A percentile compares a stretch with the other conserved stretches of the same genome.
phyloP scores from a whole-genome alignment of 164 flowering plant species.

The Aristolochia californica region DNA sequence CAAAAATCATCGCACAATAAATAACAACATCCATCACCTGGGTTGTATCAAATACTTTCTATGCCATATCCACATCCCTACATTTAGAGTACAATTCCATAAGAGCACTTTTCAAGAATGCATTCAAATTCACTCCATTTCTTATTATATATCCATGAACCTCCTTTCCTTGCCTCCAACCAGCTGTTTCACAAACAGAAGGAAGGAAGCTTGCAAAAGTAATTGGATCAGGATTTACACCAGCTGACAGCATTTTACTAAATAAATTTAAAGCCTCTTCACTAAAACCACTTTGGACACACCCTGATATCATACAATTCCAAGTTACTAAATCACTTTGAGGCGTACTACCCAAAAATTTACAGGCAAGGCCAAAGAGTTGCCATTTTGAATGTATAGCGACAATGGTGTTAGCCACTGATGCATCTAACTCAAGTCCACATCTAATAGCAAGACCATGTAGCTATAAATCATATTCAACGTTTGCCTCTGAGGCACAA shows the following conservation, averaged over 20 bases:
- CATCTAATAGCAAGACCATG: conserved; percentile 40
- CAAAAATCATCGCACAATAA: conserved; percentile 75
- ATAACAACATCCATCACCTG: conserved; percentile 41
- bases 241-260: conserved; percentile 38
- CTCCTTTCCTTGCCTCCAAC: conserved; percentile 45
- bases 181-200: conserved; percentile 27
- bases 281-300: conserved; percentile 44
- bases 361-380: conserved; percentile 37
- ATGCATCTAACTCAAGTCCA: conserved; percentile 48
- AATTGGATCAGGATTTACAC: conserved; percentile 52
- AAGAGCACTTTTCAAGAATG: conserved; percentile 63
- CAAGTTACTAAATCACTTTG: conserved; percentile 44
- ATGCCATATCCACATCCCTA: conserved; percentile 48
- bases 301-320: conserved; percentile 79
- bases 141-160: conserved; percentile 57
- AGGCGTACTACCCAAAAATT: conserved; percentile 38
- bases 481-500: conserved; percentile 34
- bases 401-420: conserved; percentile 55
- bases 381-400: conserved; percentile 65
- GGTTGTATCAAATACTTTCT: conserved; percentile 32
- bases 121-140: conserved; percentile 41
- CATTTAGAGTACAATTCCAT: conserved; percentile 72
- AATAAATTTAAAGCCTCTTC: conserved; percentile 44
- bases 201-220: conserved; percentile 78
- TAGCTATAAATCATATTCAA: conserved; percentile 40